A percentile compares a stretch with the other conserved stretches of the same genome.
These are phyloP conservation scores for Bombardia bombarda DNA, from an alignment of 495 filamentous ascomycete species.

Conservation along the genomic window DNA sequence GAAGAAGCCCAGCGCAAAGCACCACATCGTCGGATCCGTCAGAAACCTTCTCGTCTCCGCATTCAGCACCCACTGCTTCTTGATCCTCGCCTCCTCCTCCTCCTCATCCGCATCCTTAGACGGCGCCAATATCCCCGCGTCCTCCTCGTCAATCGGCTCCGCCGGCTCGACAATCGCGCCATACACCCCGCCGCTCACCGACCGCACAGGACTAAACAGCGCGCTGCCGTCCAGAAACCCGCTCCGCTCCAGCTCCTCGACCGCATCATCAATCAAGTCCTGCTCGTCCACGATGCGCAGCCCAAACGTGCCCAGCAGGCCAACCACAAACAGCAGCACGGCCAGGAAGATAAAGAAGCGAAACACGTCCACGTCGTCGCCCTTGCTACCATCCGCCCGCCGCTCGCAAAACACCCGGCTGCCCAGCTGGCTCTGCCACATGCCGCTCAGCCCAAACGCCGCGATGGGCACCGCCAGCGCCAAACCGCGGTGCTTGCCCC, in stretches of 20 bases:
- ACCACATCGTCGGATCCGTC: slow-evolving; percentile 89
- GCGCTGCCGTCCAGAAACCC: slow-evolving; percentile 60
- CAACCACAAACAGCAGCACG: slow-evolving; percentile 55
- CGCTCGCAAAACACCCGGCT: slow-evolving; percentile 66
- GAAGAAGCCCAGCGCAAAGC: slow-evolving; percentile 84
- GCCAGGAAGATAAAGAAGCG: slow-evolving; percentile 79
- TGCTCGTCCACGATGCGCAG: slow-evolving; percentile 54
- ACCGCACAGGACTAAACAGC: slow-evolving; percentile 24
- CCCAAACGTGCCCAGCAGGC: slow-evolving; percentile 64
- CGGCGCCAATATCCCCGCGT: slow-evolving; percentile 21
- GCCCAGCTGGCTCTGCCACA: slow-evolving; percentile 90
- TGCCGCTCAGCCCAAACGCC: slow-evolving; percentile 81
- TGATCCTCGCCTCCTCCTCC: slow-evolving; percentile 56
- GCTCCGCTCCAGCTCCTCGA: slow-evolving; percentile 76
- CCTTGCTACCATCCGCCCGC: slow-evolving; percentile 50
- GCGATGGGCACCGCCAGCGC: slow-evolving; percentile 89
- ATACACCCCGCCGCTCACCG: slow-evolving; percentile 30
- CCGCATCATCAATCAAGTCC: slow-evolving; percentile 77
- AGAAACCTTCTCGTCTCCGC: slow-evolving; percentile 79
- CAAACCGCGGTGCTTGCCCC: slow-evolving; percentile 77
- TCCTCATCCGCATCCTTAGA: slow-evolving; percentile 37
- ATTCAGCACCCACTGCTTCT: slow-evolving; percentile 82
- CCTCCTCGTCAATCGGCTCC: slow-evolving; percentile 26
- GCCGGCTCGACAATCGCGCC: slow-evolving; percentile 30
- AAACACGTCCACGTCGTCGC: slow-evolving; percentile 83